A percentile compares a stretch with the other conserved stretches of the same genome.
These are phyloP conservation scores for Drechslerella coelobrocha DNA, from an alignment of 2,329 filamentous ascomycete species.

Conservation along the genomic window DNA sequence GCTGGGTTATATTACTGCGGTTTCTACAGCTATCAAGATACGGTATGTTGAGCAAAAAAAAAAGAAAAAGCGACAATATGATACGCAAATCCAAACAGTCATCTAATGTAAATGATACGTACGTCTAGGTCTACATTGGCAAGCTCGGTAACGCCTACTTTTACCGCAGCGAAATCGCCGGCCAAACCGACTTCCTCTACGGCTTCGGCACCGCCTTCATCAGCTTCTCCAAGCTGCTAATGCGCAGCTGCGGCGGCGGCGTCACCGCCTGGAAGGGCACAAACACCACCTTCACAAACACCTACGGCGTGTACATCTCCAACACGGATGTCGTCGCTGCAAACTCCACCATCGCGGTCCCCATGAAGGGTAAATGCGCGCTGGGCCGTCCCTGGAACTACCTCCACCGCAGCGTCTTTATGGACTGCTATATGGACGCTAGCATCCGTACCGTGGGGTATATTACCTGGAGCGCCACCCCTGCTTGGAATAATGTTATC, in stretches of 20 bases:
- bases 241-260: slow-evolving; percentile 70
- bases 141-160: slow-evolving; percentile 73
- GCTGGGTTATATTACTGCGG: slow-evolving; percentile 72
- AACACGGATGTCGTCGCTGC: slow-evolving; percentile 65
- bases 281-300: slow-evolving; percentile 71
- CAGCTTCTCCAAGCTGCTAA: slow-evolving; percentile 63
- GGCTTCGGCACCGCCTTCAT: slow-evolving; percentile 72
- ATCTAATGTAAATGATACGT: neutral
- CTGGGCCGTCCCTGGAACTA: slow-evolving; percentile 71
- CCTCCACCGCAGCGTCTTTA: slow-evolving; percentile 66
- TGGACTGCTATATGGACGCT: slow-evolving; percentile 64
- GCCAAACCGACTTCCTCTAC: slow-evolving; percentile 73
- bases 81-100: neutral
- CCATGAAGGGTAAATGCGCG: slow-evolving; percentile 61
- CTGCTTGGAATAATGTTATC: slow-evolving; percentile 55
- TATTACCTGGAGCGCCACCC: slow-evolving; percentile 63
- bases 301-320: slow-evolving; percentile 71
- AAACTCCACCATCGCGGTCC: slow-evolving; percentile 62
- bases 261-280: slow-evolving; percentile 69
- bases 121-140: slow-evolving; percentile 67
- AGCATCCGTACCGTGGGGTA: slow-evolving; percentile 66
- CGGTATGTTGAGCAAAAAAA: slow-evolving; percentile 58
- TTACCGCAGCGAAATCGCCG: slow-evolving; percentile 67
- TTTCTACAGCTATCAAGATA: slow-evolving; percentile 73
- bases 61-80: neutral